Conservation (phyloP, 495 filamentous ascomycete species). For the Penicillium verhagenii region DNA sequence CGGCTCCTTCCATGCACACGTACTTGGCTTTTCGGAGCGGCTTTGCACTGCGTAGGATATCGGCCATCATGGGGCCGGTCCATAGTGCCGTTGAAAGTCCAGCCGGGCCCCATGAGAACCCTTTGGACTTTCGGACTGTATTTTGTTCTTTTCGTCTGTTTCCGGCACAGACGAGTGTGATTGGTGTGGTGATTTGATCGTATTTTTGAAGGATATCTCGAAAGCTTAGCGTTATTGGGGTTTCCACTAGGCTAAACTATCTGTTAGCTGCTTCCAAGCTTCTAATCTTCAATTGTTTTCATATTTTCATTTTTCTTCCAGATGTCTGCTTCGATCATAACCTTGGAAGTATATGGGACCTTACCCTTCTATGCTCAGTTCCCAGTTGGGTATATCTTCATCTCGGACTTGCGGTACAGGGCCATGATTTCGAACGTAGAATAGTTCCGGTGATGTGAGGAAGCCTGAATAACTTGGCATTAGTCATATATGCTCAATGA, state of each 20-base stretch:
- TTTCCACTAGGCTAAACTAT: slow-evolving; percentile 61
- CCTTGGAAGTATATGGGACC: slow-evolving; percentile 16
- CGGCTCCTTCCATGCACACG: slow-evolving; percentile 92
- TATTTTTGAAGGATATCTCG: slow-evolving; percentile 73
- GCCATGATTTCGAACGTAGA: slow-evolving; percentile 96
- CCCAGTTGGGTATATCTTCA: slow-evolving; percentile 73
- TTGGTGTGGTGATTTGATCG: slow-evolving; percentile 80
- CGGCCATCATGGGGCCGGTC: slow-evolving; percentile 77
- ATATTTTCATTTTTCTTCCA: too few relatives aligned
- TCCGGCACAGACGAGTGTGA: slow-evolving; percentile 92
- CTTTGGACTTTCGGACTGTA: slow-evolving; percentile 84
- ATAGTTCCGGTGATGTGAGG: slow-evolving; percentile 85
- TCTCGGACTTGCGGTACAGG: slow-evolving; percentile 77
- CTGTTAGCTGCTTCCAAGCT: background rate
- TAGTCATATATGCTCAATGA: background rate
- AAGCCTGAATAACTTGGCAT: slow-evolving; percentile 52
- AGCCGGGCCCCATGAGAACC: slow-evolving; percentile 93
- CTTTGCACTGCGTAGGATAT: slow-evolving; percentile 67
- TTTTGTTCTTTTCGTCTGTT: slow-evolving; percentile 97
- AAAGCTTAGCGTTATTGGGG: slow-evolving; percentile 71
- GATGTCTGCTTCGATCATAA: too few relatives aligned
- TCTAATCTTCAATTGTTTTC: too few relatives aligned
- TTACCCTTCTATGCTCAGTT: slow-evolving; percentile 80
- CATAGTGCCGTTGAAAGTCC: slow-evolving; percentile 88
- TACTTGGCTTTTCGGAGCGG: slow-evolving; percentile 74